A percentile compares a stretch with the other conserved stretches of the same genome.
These are phyloP conservation scores for Leccinum cinnamomeum DNA, from an alignment of 1,284 basidiomycete genomes.

Conservation along the genomic window DNA sequence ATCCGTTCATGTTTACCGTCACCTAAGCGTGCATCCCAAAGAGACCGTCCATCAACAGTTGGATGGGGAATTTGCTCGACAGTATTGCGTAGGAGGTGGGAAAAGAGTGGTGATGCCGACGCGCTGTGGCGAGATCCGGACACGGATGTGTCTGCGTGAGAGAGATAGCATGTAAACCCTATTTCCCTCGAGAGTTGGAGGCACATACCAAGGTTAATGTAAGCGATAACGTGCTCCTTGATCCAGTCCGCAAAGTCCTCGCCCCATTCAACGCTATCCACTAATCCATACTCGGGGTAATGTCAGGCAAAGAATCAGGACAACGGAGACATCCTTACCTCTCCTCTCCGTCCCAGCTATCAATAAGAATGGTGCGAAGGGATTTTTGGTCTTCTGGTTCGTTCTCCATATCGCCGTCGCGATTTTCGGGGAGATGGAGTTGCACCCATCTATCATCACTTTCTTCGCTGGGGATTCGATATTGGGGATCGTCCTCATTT, in stretches of 20 bases:
- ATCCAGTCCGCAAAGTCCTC: slow-evolving; percentile 81
- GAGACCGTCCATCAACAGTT: slow-evolving; percentile 36
- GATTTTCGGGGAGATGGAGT: too few relatives aligned
- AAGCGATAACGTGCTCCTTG: slow-evolving; percentile 66
- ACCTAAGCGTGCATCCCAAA: slow-evolving; percentile 54
- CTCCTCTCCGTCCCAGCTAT: slow-evolving; percentile 78
- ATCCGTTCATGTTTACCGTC: slow-evolving; percentile 35
- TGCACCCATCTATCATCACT: too few relatives aligned
- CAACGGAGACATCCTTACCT: slow-evolving; percentile 39
- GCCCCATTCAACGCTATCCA: slow-evolving; percentile 80
- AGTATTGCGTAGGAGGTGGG: slow-evolving; percentile 58
- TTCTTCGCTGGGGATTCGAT: too few relatives aligned
- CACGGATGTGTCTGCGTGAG: slow-evolving; percentile 53
- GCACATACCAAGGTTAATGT: slow-evolving; percentile 67
- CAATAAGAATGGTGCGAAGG: slow-evolving; percentile 73
- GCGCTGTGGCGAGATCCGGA: slow-evolving; percentile 57
- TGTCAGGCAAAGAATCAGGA: slow-evolving; percentile 6
- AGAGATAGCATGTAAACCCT: slow-evolving; percentile 6
- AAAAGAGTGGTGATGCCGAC: slow-evolving; percentile 65
- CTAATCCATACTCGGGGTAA: slow-evolving; percentile 61
- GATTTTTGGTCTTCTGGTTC: slow-evolving; percentile 44
- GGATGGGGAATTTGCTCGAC: slow-evolving; percentile 63
- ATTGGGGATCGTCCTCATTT: too few relatives aligned
- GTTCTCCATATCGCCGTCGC: too few relatives aligned
- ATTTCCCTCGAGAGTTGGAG: neutral